A percentile compares a stretch with the other conserved stretches of the same genome.
These are phyloP conservation scores for Coemansia sp. DNA, from an alignment of 192 early-diverging fungal species.

Conservation along the genomic window DNA sequence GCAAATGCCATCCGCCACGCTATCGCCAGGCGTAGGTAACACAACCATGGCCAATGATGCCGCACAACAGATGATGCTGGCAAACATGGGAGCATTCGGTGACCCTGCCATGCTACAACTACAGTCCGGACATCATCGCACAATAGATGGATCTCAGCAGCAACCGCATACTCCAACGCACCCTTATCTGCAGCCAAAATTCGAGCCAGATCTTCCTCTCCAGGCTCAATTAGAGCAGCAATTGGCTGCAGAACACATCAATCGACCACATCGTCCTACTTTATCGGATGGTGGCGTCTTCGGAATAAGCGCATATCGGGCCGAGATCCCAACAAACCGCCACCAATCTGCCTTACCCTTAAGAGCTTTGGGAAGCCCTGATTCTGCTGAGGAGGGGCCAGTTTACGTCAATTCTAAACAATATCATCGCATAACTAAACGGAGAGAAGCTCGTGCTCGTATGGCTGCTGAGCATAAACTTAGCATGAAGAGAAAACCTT, in stretches of 20 bases:
- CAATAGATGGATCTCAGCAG: background rate
- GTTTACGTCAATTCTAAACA: slow-evolving; percentile 99
- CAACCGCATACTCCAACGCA: slow-evolving; percentile 13
- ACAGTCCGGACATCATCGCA: slow-evolving; percentile 27
- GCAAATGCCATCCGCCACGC: background rate
- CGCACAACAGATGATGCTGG: slow-evolving; percentile 42
- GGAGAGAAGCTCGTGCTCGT: slow-evolving; percentile 84
- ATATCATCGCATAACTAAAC: slow-evolving; percentile 94
- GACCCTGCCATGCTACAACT: slow-evolving; percentile 30
- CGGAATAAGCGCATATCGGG: too few relatives aligned
- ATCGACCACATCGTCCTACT: slow-evolving; percentile 13
- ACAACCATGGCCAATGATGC: slow-evolving; percentile 16
- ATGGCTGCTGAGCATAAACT: slow-evolving; percentile 77
- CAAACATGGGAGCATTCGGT: slow-evolving; percentile 35
- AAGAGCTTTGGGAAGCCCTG: background rate
- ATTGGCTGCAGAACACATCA: slow-evolving; percentile 13
- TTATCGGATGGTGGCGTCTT: background rate
- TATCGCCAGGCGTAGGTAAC: background rate
- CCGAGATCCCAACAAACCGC: background rate
- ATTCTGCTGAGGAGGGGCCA: slow-evolving; percentile 78
- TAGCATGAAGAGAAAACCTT: slow-evolving; percentile 76
- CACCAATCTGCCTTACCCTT: slow-evolving; percentile 1
- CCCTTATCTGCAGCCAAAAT: slow-evolving; percentile 8
- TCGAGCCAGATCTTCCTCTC: slow-evolving; percentile 19
- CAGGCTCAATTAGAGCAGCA: slow-evolving; percentile 32